Percentiles rank a stretch among this genome's conserved stretches.
Evolutionary conservation across 2,329 filamentous ascomycete genomes (phyloP).

Genomic region (Cytospora leucostoma): DNA sequence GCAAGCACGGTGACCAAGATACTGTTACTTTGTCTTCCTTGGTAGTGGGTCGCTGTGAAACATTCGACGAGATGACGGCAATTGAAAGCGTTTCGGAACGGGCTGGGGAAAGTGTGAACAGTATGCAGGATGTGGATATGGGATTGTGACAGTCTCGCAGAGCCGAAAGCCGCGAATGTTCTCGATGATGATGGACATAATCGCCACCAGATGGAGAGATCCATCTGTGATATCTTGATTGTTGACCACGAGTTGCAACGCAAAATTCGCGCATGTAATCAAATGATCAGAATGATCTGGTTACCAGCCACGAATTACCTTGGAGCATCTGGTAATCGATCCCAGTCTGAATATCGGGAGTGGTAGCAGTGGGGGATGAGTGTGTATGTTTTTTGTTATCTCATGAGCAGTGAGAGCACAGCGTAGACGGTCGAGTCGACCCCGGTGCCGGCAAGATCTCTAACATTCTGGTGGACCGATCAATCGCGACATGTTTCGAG

Average conservation of each 20-base stretch:
- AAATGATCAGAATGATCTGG: constrained; percentile 11
- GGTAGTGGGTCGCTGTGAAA: constrained; percentile 24
- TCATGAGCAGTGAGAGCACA: constrained; percentile 10
- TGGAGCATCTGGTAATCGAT: constrained; percentile 2
- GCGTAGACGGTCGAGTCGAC: constrained; percentile 3
- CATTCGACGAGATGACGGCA: constrained; percentile 21
- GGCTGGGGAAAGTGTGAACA: constrained; percentile 5
- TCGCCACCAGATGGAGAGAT: constrained; percentile 8
- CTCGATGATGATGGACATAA: constrained; percentile 5
- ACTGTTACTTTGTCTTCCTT: constrained; percentile 21
- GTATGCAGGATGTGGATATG: background rate
- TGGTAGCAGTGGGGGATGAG: background rate
- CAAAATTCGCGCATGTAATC: background rate
- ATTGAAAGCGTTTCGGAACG: constrained; percentile 2
- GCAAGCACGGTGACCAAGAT: constrained; percentile 20
- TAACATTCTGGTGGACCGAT: constrained; percentile 16
- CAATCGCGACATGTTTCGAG: constrained; percentile 22
- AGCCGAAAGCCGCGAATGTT: constrained; percentile 8
- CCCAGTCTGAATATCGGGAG: background rate
- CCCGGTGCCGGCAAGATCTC: background rate
- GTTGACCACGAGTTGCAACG: background rate
- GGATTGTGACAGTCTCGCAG: background rate
- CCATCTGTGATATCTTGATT: constrained; percentile 13
- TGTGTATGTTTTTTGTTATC: background rate
- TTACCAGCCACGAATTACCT: no score